Base-by-base conservation (phyloP, 805 yeast species). In the Zygosaccharomyces rouxii region DNA sequence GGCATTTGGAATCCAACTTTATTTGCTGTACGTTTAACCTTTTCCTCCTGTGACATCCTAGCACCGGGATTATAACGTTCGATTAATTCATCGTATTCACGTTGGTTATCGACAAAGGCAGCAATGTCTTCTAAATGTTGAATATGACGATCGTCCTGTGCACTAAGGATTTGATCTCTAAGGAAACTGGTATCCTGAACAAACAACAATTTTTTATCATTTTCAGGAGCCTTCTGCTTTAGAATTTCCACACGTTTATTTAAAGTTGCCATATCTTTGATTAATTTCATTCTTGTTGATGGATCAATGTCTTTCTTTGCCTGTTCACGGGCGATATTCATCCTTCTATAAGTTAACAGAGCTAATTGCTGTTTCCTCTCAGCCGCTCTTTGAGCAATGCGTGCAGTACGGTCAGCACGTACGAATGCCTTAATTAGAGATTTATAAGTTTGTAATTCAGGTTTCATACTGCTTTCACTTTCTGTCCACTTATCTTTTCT, bases 1-100 rank as follows among this genome's bases (percentile, higher is more conserved):
- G 89, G 89, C 11, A 84, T 70, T 46, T 80, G 80, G 46, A 92
- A 75, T 0, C 99, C 99, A n/a, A 92, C 99, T 54, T 83, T 77
- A 48, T 83, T 76, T 5, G 98, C 99, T 1, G 96, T 85, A 62
- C 77, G 79, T 57, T 81, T 74, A 23, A 92, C 83, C 48, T 84
- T 81, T 52, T 92, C 97, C 44, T 77, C 78, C 60, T 86, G 95
- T 22, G 81, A 77, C 80, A 85, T 79, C 22, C 79, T 79, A 16
- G 46, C 22, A 2, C 96, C 94, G 3, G 95, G 92, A 59, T 90
- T 88, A 67, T 92, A 94, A 56, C 95, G 76, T 56, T 86, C 94
- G 38, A 90, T 72, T 42, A 92, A 73, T 55, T 83, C 90, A 51
- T 80, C 81, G 68, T 89, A 92, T 10, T 74, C 79, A 54, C 94